Evolutionary conservation across 805 yeast genomes (phyloP).

Genomic region (Candida ipomoeae): DNA sequence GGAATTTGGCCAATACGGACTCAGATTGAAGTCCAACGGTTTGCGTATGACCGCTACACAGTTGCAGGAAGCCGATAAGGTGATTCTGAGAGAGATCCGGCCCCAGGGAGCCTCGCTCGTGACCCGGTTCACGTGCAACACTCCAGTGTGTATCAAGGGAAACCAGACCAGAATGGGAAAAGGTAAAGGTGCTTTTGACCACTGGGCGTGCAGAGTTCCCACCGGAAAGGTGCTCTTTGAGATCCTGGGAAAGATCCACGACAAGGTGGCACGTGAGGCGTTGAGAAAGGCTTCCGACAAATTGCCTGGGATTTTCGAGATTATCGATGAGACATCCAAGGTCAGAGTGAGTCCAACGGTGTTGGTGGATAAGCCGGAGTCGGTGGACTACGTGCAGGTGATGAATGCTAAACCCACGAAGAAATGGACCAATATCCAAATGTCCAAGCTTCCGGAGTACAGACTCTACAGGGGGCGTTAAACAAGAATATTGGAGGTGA

Average conservation of each 20-base stretch:
- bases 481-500: neutral
- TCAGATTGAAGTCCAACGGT: constrained; percentile 87
- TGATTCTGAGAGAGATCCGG: constrained; percentile 78
- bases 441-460: constrained; percentile 49
- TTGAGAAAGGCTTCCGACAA: constrained; percentile 86
- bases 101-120: constrained; percentile 70
- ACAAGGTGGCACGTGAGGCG: constrained; percentile 84
- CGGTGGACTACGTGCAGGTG: constrained; percentile 51
- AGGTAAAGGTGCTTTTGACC: constrained; percentile 96
- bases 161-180: constrained; percentile 99
- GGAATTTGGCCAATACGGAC: constrained; percentile 78
- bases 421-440: constrained; percentile 52
- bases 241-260: constrained; percentile 77
- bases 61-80: constrained; percentile 84
- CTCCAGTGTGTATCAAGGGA: constrained; percentile 94
- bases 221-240: constrained; percentile 93
- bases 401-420: constrained; percentile 60
- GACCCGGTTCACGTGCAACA: constrained; percentile 77
- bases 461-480: constrained; percentile 61
- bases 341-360: constrained; percentile 69
- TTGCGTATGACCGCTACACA: constrained; percentile 81
- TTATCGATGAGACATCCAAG: constrained; percentile 58
- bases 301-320: constrained; percentile 89
- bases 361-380: constrained; percentile 45
- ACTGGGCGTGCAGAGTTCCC: constrained; percentile 95